phyloP scores from a whole-genome alignment of 345 rosid genomes.

The Arabidopsis thaliana region DNA sequence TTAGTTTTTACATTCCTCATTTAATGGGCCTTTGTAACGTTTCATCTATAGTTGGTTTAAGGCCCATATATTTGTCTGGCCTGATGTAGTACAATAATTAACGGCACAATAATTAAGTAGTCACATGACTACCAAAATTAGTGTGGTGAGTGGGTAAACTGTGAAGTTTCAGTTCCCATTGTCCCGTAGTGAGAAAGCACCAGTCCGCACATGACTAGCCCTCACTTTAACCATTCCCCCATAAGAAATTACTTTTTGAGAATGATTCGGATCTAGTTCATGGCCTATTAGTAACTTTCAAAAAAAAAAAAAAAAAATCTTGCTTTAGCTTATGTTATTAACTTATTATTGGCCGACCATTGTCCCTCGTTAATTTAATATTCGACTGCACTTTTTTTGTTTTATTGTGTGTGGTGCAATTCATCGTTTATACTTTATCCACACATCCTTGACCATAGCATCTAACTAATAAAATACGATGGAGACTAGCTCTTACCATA shows the following conservation, averaged over 20 bases:
- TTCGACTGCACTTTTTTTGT: neutral
- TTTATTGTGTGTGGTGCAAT: neutral
- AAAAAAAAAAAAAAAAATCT: no score
- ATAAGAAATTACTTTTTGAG: neutral
- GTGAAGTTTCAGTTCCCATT: constrained; percentile 13
- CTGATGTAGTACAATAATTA: neutral
- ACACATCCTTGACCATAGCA: neutral
- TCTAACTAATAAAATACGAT: neutral
- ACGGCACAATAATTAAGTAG: neutral
- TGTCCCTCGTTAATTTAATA: neutral
- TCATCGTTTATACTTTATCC: neutral
- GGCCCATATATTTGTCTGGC: constrained; percentile 11
- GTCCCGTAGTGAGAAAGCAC: constrained; percentile 17
- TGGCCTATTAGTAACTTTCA: no score
- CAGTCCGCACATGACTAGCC: constrained; percentile 26
- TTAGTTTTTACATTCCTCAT: neutral
- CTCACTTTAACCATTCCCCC: neutral
- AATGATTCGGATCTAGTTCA: no score
- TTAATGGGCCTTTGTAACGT: constrained; percentile 4
- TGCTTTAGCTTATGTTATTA: no score
- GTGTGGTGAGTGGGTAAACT: constrained; percentile 30
- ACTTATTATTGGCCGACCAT: no score
- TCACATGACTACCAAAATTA: constrained; percentile 29
- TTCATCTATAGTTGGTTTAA: neutral
- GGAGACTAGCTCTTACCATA: no score